Evolutionary conservation across 1,284 basidiomycete genomes (phyloP).

Genomic region (Xerocomus minutiporus): DNA sequence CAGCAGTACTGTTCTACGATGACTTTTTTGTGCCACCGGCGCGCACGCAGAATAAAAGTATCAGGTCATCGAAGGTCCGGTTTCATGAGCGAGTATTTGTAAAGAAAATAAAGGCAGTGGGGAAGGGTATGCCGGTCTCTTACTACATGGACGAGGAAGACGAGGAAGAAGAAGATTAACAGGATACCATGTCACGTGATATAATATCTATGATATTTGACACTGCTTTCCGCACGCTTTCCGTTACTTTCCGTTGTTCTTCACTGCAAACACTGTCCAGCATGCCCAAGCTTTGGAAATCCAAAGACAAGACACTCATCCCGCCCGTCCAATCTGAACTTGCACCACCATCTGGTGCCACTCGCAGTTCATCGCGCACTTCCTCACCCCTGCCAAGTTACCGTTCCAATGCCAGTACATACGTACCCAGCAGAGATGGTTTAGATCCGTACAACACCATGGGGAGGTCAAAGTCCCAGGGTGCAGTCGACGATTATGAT

Average conservation of each 20-base stretch:
- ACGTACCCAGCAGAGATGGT: slow-evolving; percentile 63
- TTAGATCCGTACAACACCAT: slow-evolving; percentile 42
- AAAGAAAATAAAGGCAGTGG: slow-evolving; percentile 68
- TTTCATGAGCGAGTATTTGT: slow-evolving; percentile 81
- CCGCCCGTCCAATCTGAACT: slow-evolving; percentile 54
- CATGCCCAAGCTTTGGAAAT: slow-evolving; percentile 72
- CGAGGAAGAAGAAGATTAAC: slow-evolving; percentile 31
- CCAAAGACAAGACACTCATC: slow-evolving; percentile 65
- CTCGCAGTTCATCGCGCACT: slow-evolving; percentile 31
- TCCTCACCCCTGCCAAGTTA: slow-evolving; percentile 42
- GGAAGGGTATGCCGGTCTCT: slow-evolving; percentile 52
- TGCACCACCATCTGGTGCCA: slow-evolving; percentile 29
- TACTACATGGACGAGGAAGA: slow-evolving; percentile 37
- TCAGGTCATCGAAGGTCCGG: slow-evolving; percentile 49
- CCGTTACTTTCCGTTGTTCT: neutral
- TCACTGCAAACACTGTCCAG: neutral
- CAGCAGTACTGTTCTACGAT: slow-evolving; percentile 56
- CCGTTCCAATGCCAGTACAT: slow-evolving; percentile 56
- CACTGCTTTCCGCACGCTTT: slow-evolving; percentile 1
- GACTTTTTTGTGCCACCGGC: slow-evolving; percentile 70
- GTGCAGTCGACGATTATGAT: slow-evolving; percentile 17
- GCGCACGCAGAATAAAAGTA: slow-evolving; percentile 19
- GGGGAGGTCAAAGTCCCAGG: slow-evolving; percentile 27
- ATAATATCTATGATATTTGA: neutral
- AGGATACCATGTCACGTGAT: slow-evolving; percentile 17